phyloP scores from a whole-genome alignment of 164 flowering plant species.

The Houttuynia cordata region DNA sequence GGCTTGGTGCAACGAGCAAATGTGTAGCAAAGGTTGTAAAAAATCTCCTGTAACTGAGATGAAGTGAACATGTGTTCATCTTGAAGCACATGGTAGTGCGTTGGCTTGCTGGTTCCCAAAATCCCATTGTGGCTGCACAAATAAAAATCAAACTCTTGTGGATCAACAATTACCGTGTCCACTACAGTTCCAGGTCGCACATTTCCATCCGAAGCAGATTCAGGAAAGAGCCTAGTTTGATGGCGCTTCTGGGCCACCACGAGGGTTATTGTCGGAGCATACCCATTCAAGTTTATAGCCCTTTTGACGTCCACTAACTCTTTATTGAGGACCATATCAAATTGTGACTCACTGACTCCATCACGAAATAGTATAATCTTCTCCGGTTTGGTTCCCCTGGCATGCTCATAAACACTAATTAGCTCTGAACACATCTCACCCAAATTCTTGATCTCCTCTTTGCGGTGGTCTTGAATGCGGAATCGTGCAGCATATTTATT shows the following conservation, averaged over 20 bases:
- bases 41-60: slow-evolving; percentile 50
- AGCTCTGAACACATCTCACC: slow-evolving; percentile 62
- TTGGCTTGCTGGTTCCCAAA: slow-evolving; percentile 78
- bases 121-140: slow-evolving; percentile 66
- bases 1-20: slow-evolving; percentile 80
- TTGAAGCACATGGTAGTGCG: slow-evolving; percentile 60
- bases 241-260: slow-evolving; percentile 74
- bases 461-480: slow-evolving; percentile 35
- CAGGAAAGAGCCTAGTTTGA: slow-evolving; percentile 54
- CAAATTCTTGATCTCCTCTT: slow-evolving; percentile 36
- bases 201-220: slow-evolving; percentile 16
- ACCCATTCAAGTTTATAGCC: slow-evolving; percentile 18
- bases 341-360: slow-evolving; percentile 80
- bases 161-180: slow-evolving; percentile 47
- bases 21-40: slow-evolving; percentile 70
- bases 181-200: slow-evolving; percentile 81
- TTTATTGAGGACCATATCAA: slow-evolving; percentile 68
- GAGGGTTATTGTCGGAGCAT: slow-evolving; percentile 47
- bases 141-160: slow-evolving; percentile 61
- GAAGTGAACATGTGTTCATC: slow-evolving; percentile 56
- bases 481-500: slow-evolving; percentile 57
- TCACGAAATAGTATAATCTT: slow-evolving; percentile 69
- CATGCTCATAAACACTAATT: slow-evolving; percentile 24
- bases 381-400: slow-evolving; percentile 31
- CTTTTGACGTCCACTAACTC: slow-evolving; percentile 29